phyloP scores from a whole-genome alignment of 495 filamentous ascomycete genomes.

The Acidiella bohemica region DNA sequence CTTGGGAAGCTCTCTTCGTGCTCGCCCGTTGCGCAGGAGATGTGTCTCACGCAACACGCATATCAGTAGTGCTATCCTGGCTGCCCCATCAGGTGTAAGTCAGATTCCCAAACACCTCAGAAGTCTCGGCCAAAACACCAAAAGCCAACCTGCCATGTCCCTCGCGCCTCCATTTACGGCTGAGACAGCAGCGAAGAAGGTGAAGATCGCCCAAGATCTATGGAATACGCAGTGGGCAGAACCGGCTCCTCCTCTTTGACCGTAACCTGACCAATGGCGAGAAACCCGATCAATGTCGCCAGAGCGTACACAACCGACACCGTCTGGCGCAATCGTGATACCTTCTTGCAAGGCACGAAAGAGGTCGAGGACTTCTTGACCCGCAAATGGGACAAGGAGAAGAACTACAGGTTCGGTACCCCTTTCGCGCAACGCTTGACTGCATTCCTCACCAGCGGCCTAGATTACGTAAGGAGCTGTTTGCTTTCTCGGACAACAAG shows the following conservation, averaged over 20 bases:
- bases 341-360: slow-evolving; percentile 55
- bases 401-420: slow-evolving; percentile 38
- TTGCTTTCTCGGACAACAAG: slow-evolving; percentile 56
- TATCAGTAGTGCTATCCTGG: too few species aligned
- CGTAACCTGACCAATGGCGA: slow-evolving; percentile 21
- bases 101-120: too few species aligned
- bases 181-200: slow-evolving; percentile 60
- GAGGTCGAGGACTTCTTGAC: slow-evolving; percentile 59
- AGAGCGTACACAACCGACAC: slow-evolving; percentile 61
- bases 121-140: too few species aligned
- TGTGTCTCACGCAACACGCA: too few species aligned
- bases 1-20: too few species aligned
- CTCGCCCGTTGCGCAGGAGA: too few species aligned
- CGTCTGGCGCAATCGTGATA: slow-evolving; percentile 71
- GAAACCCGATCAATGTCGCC: slow-evolving; percentile 50
- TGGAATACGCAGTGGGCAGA: slow-evolving; percentile 64
- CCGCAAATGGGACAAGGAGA: slow-evolving; percentile 64
- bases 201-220: slow-evolving; percentile 71
- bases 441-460: neutral
- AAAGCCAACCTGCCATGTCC: slow-evolving; percentile 35
- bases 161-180: slow-evolving; percentile 67
- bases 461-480: slow-evolving; percentile 74
- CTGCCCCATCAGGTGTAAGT: too few species aligned
- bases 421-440: neutral
- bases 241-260: neutral